Evolutionary conservation across 805 yeast genomes (phyloP).

Genomic region (Zygosaccharomyces rouxii): DNA sequence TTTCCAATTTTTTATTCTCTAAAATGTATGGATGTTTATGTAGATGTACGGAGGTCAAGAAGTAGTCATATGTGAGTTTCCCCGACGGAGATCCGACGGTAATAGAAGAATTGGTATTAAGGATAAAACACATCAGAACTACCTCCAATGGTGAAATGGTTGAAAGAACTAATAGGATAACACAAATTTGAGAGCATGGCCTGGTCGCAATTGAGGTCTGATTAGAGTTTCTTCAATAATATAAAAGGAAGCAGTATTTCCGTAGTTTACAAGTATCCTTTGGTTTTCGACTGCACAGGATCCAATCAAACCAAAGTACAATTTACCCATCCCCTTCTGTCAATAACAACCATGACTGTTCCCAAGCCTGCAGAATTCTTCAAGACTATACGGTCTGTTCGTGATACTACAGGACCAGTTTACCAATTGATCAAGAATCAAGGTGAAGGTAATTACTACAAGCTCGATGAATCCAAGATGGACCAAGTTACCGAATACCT

Average conservation of each 20-base stretch:
- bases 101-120: not conserved
- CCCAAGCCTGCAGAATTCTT: slow-evolving; percentile 31
- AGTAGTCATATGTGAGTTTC: not conserved
- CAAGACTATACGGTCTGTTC: slow-evolving; percentile 50
- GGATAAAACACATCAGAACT: not conserved
- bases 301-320: not conserved
- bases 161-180: not conserved
- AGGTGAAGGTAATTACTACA: slow-evolving; percentile 34
- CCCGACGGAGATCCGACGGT: slow-evolving; percentile 4
- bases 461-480: slow-evolving; percentile 42
- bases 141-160: not conserved
- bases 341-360: slow-evolving; percentile 4
- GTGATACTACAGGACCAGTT: slow-evolving; percentile 48
- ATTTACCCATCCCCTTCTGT: not conserved
- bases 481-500: slow-evolving; percentile 45
- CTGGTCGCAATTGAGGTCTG: not conserved
- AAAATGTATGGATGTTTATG: not conserved
- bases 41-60: not conserved
- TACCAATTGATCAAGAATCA: slow-evolving; percentile 35
- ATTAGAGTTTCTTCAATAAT: not conserved
- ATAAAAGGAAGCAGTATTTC: not conserved
- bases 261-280: not conserved
- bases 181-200: not conserved
- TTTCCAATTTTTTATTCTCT: not conserved
- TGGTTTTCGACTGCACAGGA: not conserved